Conservation (phyloP, 306 rosid genomes). For the Gleditsia sinensis region DNA sequence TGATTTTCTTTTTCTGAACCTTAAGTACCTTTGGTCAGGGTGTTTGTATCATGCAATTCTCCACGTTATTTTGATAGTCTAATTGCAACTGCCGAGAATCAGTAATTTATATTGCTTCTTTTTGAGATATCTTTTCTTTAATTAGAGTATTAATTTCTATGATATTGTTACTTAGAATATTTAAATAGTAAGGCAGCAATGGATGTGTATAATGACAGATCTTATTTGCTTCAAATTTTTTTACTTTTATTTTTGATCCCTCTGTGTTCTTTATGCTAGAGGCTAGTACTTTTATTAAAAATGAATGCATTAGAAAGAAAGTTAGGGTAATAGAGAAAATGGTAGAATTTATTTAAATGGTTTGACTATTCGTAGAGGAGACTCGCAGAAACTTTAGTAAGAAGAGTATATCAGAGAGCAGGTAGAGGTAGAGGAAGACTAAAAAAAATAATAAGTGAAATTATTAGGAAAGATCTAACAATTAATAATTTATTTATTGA, state of each 20-base stretch:
- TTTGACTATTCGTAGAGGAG: no score
- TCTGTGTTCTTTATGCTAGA: background rate
- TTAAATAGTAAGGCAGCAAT: background rate
- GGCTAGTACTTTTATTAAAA: background rate
- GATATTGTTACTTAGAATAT: background rate
- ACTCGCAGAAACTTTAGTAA: no score
- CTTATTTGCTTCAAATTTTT: background rate
- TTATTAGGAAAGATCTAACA: no score
- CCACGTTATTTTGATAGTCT: background rate
- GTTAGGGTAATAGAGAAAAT: no score
- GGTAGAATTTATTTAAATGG: no score
- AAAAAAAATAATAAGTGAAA: no score
- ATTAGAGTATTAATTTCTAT: background rate
- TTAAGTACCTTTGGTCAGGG: conserved; percentile 1
- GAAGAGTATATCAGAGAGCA: no score
- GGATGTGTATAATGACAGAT: background rate
- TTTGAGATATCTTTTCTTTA: background rate
- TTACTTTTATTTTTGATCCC: conserved; percentile 8
- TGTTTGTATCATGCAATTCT: background rate
- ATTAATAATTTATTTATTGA: no score
- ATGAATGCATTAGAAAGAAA: no score
- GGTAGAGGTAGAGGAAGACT: no score
- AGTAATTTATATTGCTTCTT: conserved; percentile 3
- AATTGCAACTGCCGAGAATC: conserved; percentile 1
- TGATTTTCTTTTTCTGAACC: conserved; percentile 5